Percentiles rank a stretch among this genome's conserved stretches.
phyloP scores from a whole-genome alignment of 306 rosid species.

The Fragaria vesca region DNA sequence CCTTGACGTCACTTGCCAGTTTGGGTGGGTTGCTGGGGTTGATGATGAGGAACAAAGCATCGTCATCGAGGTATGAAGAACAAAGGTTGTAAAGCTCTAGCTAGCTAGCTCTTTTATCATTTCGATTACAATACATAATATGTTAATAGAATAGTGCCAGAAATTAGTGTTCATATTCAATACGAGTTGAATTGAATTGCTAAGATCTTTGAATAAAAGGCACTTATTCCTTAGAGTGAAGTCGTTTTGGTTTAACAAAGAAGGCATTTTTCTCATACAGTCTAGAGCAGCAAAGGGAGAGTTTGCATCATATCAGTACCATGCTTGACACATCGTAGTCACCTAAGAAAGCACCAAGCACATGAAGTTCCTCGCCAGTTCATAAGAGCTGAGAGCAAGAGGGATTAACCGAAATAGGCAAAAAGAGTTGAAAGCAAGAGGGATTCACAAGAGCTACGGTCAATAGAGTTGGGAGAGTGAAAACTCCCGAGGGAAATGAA shows the following conservation, averaged over 20 bases:
- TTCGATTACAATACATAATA: not conserved
- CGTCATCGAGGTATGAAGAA: conserved; percentile 34
- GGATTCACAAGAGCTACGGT: not conserved
- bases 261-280: not conserved
- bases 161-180: conserved; percentile 2
- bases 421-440: not conserved
- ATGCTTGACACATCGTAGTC: not conserved
- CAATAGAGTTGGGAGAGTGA: not conserved
- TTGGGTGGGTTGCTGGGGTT: conserved; percentile 39
- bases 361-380: not conserved
- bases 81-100: conserved; percentile 21
- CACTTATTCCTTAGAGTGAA: not conserved
- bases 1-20: conserved; percentile 54
- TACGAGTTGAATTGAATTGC: conserved; percentile 11
- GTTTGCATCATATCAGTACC: not conserved
- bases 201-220: not conserved
- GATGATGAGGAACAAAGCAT: not conserved
- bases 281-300: not conserved
- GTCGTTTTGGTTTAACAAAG: not conserved
- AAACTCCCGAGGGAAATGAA: not conserved
- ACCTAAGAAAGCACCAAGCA: not conserved
- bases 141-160: not conserved
- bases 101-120: not conserved
- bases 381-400: not conserved
- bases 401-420: not conserved